A percentile compares a stretch with the other conserved stretches of the same genome.
phyloP scores from a whole-genome alignment of 306 rosid genomes.

The Cicer arietinum region DNA sequence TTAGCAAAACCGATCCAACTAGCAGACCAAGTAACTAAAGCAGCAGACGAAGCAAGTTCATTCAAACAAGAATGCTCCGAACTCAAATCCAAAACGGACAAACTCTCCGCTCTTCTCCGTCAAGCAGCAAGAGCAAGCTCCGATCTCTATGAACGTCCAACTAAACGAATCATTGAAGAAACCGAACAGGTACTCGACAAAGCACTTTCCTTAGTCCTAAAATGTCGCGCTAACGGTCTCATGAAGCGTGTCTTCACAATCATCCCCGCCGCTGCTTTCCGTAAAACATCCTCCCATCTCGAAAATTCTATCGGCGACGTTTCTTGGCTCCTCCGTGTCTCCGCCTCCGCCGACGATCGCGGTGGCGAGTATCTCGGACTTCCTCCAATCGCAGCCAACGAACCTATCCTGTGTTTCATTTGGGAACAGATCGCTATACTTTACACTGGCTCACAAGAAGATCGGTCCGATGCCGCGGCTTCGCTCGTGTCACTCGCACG shows the following conservation, averaged over 20 bases:
- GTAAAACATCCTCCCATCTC: constrained; percentile 57
- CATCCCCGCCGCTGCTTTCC: constrained; percentile 66
- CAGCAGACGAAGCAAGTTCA: constrained; percentile 61
- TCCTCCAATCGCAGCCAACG: constrained; percentile 76
- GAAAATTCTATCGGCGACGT: constrained; percentile 79
- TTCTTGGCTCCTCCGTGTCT: constrained; percentile 83
- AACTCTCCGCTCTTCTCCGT: constrained; percentile 72
- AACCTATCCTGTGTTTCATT: constrained; percentile 71
- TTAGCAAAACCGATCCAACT: constrained; percentile 73
- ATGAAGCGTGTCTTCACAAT: constrained; percentile 75
- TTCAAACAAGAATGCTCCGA: constrained; percentile 68
- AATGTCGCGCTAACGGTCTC: constrained; percentile 65
- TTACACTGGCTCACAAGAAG: constrained; percentile 52
- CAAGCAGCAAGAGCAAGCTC: constrained; percentile 73
- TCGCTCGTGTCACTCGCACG: constrained; percentile 71
- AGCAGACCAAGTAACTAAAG: constrained; percentile 73
- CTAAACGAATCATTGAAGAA: constrained; percentile 76
- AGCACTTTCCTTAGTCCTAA: constrained; percentile 59
- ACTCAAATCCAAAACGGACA: constrained; percentile 67
- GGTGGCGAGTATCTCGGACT: constrained; percentile 71
- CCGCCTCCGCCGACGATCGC: constrained; percentile 64
- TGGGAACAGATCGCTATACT: constrained; percentile 75
- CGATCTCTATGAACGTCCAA: constrained; percentile 82
- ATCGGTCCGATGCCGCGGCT: constrained; percentile 72
- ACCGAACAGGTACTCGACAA: constrained; percentile 78